These are phyloP conservation scores for Myriosclerotinia duriaeana DNA, from an alignment of 2,329 filamentous ascomycete species.

Conservation along the genomic window DNA sequence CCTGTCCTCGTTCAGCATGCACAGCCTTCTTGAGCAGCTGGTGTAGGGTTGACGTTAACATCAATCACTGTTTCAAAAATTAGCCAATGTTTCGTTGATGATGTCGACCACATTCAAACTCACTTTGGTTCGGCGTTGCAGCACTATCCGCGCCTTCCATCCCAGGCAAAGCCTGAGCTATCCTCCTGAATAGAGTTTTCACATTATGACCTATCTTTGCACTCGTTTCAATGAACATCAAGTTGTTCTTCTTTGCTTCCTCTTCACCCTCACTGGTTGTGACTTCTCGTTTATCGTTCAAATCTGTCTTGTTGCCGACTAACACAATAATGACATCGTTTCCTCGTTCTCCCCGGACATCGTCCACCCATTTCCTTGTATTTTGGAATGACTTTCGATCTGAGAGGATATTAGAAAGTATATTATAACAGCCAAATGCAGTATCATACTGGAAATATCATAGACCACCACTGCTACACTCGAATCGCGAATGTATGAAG, in stretches of 20 bases:
- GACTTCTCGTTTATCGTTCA: conserved; percentile 97
- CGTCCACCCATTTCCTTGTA: conserved; percentile 99
- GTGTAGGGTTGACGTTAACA: conserved; percentile 77
- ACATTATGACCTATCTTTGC: conserved; percentile 98
- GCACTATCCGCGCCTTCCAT: conserved; percentile 91
- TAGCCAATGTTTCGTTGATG: background rate
- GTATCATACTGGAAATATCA: conserved; percentile 78
- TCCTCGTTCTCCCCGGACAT: conserved; percentile 91
- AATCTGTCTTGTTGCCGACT: conserved; percentile 98
- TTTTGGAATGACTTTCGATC: conserved; percentile 97
- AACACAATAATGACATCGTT: conserved; percentile 99
- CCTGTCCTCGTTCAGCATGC: conserved; percentile 52
- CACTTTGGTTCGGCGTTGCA: conserved; percentile 73
- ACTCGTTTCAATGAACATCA: conserved; percentile 99
- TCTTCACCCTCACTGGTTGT: conserved; percentile 96
- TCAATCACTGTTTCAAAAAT: conserved; percentile 71
- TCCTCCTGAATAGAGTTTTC: conserved; percentile 94
- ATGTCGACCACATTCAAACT: conserved; percentile 43
- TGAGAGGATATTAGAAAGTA: conserved; percentile 42
- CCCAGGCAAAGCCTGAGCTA: conserved; percentile 93
- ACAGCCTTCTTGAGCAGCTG: conserved; percentile 71
- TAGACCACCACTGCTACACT: conserved; percentile 98
- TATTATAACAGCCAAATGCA: background rate
- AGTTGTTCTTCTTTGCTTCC: conserved; percentile 94
- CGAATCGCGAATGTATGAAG: conserved; percentile 97